Evolutionary conservation across 257 asterid genomes (phyloP).

Genomic region (Rehmannia glutinosa): DNA sequence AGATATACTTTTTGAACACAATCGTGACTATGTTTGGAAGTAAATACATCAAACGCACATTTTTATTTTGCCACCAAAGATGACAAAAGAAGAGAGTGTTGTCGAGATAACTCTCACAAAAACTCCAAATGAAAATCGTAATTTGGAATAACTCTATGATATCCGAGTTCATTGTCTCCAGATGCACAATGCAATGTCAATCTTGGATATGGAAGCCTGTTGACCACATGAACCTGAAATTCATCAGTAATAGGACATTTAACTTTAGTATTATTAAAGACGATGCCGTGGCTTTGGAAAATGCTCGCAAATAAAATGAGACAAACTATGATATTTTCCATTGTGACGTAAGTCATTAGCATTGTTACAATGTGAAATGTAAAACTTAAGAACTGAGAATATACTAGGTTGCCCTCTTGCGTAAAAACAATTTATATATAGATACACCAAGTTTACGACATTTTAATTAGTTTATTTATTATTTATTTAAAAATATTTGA

Average conservation of each 20-base stretch:
- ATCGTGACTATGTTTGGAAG: background rate
- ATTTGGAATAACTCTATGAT: background rate
- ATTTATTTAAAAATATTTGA: too few species aligned
- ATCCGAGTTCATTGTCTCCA: conserved; percentile 16
- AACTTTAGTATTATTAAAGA: background rate
- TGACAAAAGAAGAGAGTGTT: conserved; percentile 11
- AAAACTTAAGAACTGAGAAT: background rate
- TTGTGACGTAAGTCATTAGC: background rate
- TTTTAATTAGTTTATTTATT: too few species aligned
- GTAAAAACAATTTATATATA: too few species aligned
- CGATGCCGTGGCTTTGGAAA: background rate
- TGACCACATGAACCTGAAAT: conserved; percentile 3
- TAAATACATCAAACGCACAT: background rate
- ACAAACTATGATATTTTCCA: background rate
- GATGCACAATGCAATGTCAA: conserved; percentile 16
- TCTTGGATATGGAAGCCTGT: background rate
- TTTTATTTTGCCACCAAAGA: conserved; percentile 13
- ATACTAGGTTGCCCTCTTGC: background rate
- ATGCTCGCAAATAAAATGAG: background rate
- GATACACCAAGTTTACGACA: too few species aligned
- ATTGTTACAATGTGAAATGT: background rate
- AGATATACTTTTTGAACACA: background rate
- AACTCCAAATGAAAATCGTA: background rate
- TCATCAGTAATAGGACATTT: background rate
- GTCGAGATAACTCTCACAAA: background rate